A percentile compares a stretch with the other conserved stretches of the same genome.
phyloP scores from a whole-genome alignment of 352 stramenopile species.

The Elongisporangium undulatum region DNA sequence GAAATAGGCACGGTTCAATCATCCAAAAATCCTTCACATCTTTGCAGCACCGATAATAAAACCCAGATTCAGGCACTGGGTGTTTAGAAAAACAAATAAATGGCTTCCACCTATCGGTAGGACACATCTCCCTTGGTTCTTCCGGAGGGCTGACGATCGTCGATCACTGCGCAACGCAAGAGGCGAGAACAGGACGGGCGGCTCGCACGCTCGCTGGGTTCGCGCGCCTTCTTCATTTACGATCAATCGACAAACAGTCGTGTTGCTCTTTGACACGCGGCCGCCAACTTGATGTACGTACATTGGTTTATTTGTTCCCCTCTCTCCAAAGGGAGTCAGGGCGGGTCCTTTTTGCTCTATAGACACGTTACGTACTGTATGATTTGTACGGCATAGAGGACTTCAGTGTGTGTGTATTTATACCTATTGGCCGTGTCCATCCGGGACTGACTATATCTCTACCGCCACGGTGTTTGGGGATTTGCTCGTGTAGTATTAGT shows the following conservation, averaged over 20 bases:
- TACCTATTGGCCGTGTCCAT: neutral
- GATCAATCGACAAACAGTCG: neutral
- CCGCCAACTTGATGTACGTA: neutral
- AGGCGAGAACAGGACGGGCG: neutral
- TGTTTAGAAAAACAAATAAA: neutral
- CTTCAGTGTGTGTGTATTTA: neutral
- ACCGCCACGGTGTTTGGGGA: neutral
- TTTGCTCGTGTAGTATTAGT: neutral
- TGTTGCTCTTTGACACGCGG: neutral
- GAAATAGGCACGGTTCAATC: neutral
- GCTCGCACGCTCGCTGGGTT: neutral
- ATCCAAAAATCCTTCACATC: neutral
- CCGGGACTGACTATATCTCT: neutral
- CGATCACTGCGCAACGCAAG: neutral
- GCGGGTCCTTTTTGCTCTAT: neutral
- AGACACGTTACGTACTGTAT: neutral
- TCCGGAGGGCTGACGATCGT: neutral
- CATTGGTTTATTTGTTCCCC: neutral
- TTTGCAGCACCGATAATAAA: neutral
- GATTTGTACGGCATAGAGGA: neutral
- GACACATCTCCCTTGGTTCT: neutral
- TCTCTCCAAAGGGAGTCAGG: neutral
- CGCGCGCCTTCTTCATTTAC: neutral
- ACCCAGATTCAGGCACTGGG: neutral
- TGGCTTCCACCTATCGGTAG: neutral